Percentiles rank a stretch among this genome's conserved stretches.
Evolutionary conservation across 208 protist species (phyloP).

Genomic region (Naegleria lovaniensis): DNA sequence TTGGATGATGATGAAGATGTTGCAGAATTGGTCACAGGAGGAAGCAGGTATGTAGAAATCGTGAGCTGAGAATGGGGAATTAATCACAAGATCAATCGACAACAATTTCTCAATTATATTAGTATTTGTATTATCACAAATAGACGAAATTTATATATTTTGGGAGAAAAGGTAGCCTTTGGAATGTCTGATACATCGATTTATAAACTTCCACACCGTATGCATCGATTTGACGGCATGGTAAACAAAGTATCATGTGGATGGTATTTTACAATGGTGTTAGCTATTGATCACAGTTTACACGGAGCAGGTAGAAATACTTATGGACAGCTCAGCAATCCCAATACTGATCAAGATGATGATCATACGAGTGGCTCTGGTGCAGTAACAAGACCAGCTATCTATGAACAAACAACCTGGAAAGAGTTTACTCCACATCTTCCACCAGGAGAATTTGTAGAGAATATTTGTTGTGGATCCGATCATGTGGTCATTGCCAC

Average conservation of each 20-base stretch:
- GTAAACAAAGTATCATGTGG: background rate
- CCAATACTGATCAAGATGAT: no score
- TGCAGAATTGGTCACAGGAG: background rate
- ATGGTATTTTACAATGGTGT: background rate
- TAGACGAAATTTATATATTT: background rate
- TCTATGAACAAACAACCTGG: background rate
- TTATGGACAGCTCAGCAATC: background rate
- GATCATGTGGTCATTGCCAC: background rate
- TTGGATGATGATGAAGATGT: background rate
- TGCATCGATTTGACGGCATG: background rate
- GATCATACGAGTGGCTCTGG: no score
- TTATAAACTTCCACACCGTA: background rate
- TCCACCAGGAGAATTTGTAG: background rate
- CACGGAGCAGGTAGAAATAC: background rate
- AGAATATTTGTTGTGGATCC: background rate
- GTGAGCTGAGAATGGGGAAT: no score
- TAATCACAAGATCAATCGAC: no score
- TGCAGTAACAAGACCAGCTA: no score
- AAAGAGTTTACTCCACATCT: background rate
- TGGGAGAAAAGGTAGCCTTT: background rate
- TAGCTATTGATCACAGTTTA: background rate
- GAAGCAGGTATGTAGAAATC: background rate
- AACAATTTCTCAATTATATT: no score
- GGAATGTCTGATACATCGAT: background rate
- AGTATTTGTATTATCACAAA: background rate